phyloP scores from a whole-genome alignment of 495 filamentous ascomycete genomes.

The Cladorrhinum samala region DNA sequence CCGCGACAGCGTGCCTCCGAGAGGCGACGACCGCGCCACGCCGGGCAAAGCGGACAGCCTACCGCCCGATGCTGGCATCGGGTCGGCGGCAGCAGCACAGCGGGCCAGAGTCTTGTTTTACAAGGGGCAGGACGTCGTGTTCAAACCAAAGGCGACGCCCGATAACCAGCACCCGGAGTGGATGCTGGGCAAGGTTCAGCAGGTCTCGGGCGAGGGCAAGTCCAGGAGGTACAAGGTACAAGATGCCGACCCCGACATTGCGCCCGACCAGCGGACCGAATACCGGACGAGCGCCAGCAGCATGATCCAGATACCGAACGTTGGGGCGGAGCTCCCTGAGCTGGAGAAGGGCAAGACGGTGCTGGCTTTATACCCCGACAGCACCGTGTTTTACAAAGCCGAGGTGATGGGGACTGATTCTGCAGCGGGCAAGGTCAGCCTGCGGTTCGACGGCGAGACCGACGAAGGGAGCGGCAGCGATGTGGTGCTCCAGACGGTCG shows the following conservation, averaged over 20 bases:
- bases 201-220: conserved; percentile 76
- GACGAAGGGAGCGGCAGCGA: conserved; percentile 51
- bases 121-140: conserved; percentile 77
- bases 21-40: conserved; percentile 37
- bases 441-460: conserved; percentile 76
- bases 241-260: conserved; percentile 81
- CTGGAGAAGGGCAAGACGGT: conserved; percentile 77
- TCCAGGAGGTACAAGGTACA: conserved; percentile 91
- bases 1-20: conserved; percentile 41
- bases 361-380: conserved; percentile 79
- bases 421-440: conserved; percentile 41
- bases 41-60: conserved; percentile 40
- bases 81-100: conserved; percentile 21
- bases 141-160: conserved; percentile 67
- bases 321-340: conserved; percentile 51
- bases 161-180: conserved; percentile 66
- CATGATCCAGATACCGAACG: conserved; percentile 68
- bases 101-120: conserved; percentile 49
- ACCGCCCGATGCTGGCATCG: conserved; percentile 32
- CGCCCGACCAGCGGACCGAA: conserved; percentile 60
- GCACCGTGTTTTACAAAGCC: conserved; percentile 95
- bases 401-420: conserved; percentile 74
- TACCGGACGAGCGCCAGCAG: conserved; percentile 73
- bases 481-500: conserved; percentile 70
- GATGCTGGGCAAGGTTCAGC: conserved; percentile 85